Evolutionary conservation across 2,329 filamentous ascomycete species (phyloP).

Genomic region (Ceratocystis lukuohia): DNA sequence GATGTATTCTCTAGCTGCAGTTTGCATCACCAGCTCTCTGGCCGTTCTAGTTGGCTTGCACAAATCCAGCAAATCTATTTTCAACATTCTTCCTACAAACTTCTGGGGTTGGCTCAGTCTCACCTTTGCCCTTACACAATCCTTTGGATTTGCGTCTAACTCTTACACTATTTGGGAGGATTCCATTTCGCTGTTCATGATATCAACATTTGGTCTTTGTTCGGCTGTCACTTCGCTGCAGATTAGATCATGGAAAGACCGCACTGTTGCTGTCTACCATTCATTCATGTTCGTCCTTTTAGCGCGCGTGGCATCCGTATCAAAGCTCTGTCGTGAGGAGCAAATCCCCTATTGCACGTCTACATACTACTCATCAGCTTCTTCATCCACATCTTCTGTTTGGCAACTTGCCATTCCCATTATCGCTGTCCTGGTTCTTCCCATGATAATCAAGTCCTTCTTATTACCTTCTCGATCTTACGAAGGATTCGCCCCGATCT

Average conservation of each 20-base stretch:
- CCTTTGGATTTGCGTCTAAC: constrained; percentile 90
- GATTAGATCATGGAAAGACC: constrained; percentile 51
- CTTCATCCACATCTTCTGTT: constrained; percentile 79
- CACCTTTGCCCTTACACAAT: constrained; percentile 71
- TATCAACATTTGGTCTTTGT: constrained; percentile 73
- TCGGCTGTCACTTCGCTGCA: constrained; percentile 62
- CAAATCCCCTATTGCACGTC: constrained; percentile 96
- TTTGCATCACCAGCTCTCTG: constrained; percentile 34
- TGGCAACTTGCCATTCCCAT: constrained; percentile 82
- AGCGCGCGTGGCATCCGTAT: constrained; percentile 68
- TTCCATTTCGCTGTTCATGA: constrained; percentile 80
- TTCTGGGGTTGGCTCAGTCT: constrained; percentile 82
- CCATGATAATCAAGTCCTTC: constrained; percentile 64
- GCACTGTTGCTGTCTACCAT: constrained; percentile 68
- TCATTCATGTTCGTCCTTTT: constrained; percentile 71
- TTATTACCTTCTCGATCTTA: constrained; percentile 74
- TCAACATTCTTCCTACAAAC: constrained; percentile 51
- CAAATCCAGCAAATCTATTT: constrained; percentile 32
- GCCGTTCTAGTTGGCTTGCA: constrained; percentile 33
- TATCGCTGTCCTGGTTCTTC: constrained; percentile 55
- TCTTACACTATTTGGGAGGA: constrained; percentile 99
- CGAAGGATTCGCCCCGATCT: constrained; percentile 69
- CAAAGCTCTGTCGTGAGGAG: constrained; percentile 88
- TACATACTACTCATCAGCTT: constrained; percentile 86
- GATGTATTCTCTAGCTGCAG: constrained; percentile 25